Conservation (phyloP, 306 rosid genomes). For the Dalbergia cultrata region DNA sequence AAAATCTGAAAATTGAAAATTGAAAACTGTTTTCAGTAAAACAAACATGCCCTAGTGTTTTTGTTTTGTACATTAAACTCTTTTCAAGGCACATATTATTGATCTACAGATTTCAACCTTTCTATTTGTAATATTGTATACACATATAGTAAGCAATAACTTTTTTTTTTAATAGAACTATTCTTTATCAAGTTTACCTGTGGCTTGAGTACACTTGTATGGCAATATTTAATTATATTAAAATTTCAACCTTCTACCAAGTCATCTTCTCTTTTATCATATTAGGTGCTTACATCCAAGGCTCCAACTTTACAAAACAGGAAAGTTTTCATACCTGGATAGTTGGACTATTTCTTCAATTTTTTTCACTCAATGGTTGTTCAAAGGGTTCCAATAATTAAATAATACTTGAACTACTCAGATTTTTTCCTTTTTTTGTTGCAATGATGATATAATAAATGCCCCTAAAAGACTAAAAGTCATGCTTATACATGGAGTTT, state of each 20-base stretch:
- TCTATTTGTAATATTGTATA: neutral
- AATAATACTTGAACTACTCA: constrained; percentile 23
- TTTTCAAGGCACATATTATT: no score
- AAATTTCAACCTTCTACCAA: neutral
- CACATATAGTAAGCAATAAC: neutral
- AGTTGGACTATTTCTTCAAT: neutral
- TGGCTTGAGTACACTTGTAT: neutral
- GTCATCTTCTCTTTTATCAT: constrained; percentile 7
- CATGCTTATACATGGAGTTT: constrained; percentile 70
- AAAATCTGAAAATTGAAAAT: no score
- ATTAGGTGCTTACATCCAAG: neutral
- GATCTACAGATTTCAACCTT: no score
- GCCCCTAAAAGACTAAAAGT: constrained; percentile 51
- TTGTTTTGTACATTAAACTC: no score
- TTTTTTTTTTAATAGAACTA: no score
- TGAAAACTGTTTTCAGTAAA: no score
- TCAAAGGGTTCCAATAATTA: constrained; percentile 18
- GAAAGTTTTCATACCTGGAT: neutral
- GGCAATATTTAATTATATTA: neutral
- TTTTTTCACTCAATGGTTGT: constrained; percentile 30
- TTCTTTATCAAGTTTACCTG: neutral
- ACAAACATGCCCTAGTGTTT: no score
- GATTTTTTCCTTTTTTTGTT: neutral
- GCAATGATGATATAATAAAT: neutral
- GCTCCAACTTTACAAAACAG: neutral